Conservation (phyloP, 208 protist species). For the Wallacemonas collosoma region DNA sequence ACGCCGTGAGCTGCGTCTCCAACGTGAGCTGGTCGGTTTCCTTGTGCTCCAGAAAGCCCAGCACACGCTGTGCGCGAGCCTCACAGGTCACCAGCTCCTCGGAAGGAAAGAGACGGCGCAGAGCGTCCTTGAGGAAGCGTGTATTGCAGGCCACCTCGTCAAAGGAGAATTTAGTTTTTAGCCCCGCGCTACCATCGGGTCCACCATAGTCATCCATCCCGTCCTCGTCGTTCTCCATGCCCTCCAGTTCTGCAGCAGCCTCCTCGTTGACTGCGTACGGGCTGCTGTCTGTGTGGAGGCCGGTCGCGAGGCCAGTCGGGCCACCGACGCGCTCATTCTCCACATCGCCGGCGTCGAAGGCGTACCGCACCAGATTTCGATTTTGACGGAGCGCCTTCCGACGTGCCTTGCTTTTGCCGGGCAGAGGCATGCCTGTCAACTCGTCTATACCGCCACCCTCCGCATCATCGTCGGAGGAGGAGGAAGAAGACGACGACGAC, state of each 20-base stretch:
- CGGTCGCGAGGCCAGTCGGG: conserved; percentile 1
- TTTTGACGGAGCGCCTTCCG: conserved; percentile 28
- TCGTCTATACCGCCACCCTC: conserved; percentile 26
- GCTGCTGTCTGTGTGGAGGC: conserved; percentile 7
- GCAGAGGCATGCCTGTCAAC: conserved; percentile 28
- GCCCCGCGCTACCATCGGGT: not conserved
- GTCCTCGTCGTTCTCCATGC: conserved; percentile 26
- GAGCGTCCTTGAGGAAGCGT: conserved; percentile 73
- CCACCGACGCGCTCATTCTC: conserved; percentile 42
- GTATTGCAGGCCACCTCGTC: conserved; percentile 86
- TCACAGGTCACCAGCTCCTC: conserved; percentile 61
- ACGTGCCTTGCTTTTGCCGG: not conserved
- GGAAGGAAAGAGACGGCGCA: conserved; percentile 80
- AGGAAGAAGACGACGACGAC: conserved; percentile 10
- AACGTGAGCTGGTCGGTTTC: conserved; percentile 68
- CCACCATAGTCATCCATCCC: conserved; percentile 8
- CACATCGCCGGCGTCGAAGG: conserved; percentile 33
- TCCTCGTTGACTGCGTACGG: conserved; percentile 32
- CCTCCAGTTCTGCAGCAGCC: conserved; percentile 4
- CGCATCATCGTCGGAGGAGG: conserved; percentile 33
- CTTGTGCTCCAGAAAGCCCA: conserved; percentile 63
- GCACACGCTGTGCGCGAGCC: conserved; percentile 57
- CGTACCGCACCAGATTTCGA: conserved; percentile 46
- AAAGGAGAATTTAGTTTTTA: conserved; percentile 53
- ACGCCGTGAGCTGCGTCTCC: conserved; percentile 88